Base-by-base conservation (phyloP, 2,329 filamentous ascomycete genomes). In the Cercospora zeina region DNA sequence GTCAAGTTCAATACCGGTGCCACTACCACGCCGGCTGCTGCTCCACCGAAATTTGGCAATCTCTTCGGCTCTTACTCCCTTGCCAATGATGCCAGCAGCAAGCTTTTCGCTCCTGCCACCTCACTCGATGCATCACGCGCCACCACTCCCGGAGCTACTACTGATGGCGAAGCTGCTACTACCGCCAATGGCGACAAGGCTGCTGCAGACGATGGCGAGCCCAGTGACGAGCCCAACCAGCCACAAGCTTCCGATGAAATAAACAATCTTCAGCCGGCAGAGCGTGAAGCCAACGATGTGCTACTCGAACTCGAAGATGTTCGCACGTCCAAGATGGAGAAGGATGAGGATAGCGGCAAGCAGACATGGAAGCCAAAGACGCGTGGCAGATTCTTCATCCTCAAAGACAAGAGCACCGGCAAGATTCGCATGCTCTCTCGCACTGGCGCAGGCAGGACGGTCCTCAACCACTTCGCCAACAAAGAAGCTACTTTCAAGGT, bases 341-440 rank as follows among this genome's bases (percentile, higher is more conserved):
- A 70, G 27, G 76, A 79, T 13, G 81, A 82, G 13, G 78, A 79
- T 59, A 82, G 81, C 69, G 77, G 76, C n/a, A 80, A 82, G 70
- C 80, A 82, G 69, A 84, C 79, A 57, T 96, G 89, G 89, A 78
- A 82, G 31, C 86, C 83, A 0, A 85, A 88, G 73, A 91, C 90
- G 49, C 79, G 90, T 7, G 91, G 91, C 0, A 83, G 85, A 10
- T 78, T 93, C 57, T 87, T 89, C 39, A 73, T 96, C 13, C 80
- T 96, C 64, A 88, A 89, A 75, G 83, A 93, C 78, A 89, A 90
- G 73, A 81, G 82, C 14, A 90, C 86, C 0, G 85, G 84, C 19
- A 81, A 83, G 30, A 83, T 87, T 3, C 85, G 91, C 42, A 78
- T 95, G 50, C 77, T 96, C 19, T 77, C 93, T 65, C 86, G 91